Conservation (phyloP, 140 eudicot genomes). For the Stevia rebaudiana region DNA sequence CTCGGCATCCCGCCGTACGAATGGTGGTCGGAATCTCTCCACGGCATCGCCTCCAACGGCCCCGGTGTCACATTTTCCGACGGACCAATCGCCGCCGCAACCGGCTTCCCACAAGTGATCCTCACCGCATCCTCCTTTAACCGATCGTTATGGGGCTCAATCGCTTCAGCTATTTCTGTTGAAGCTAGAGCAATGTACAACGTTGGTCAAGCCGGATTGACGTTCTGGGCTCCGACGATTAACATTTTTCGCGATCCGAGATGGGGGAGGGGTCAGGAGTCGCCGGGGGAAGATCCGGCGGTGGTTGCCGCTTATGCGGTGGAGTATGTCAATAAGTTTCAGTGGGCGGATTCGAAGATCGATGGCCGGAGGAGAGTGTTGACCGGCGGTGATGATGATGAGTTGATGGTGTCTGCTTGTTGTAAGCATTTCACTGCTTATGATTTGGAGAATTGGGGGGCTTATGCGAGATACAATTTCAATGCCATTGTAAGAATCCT, state of each 20-base stretch:
- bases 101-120: slow-evolving; percentile 79
- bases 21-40: slow-evolving; percentile 99
- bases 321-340: slow-evolving; percentile 78
- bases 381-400: slow-evolving; percentile 25
- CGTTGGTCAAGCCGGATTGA: slow-evolving; percentile 87
- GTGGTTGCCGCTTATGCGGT: slow-evolving; percentile 54
- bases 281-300: slow-evolving; percentile 94
- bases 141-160: slow-evolving; percentile 50
- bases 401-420: slow-evolving; percentile 91
- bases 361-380: slow-evolving; percentile 32
- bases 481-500: slow-evolving; percentile 68
- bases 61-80: slow-evolving; percentile 60
- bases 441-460: slow-evolving; percentile 85
- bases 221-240: slow-evolving; percentile 91
- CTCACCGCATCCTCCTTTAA: slow-evolving; percentile 63
- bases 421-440: slow-evolving; percentile 94
- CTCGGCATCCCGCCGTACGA: slow-evolving; percentile 80
- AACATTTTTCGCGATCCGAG: slow-evolving; percentile 94
- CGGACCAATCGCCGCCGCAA: slow-evolving; percentile 59
- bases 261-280: slow-evolving; percentile 99
- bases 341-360: slow-evolving; percentile 26
- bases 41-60: slow-evolving; percentile 74
- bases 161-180: slow-evolving; percentile 53
- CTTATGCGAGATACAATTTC: slow-evolving; percentile 67
- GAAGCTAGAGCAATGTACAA: slow-evolving; percentile 92